phyloP scores from a whole-genome alignment of 768 basidiomycete genomes.

The Pleurotus tuber-regium region DNA sequence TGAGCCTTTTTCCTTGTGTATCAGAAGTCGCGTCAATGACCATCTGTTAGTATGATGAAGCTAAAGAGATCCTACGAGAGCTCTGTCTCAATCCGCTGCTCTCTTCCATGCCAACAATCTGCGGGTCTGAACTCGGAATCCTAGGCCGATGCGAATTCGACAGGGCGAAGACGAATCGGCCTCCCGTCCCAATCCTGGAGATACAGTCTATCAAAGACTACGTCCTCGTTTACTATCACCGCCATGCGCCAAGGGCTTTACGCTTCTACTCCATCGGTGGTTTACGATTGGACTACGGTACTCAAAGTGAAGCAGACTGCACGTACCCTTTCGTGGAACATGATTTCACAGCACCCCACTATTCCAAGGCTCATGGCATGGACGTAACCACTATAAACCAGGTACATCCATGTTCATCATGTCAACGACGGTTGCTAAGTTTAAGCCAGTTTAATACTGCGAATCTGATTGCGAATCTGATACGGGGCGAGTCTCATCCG shows the following conservation, averaged over 20 bases:
- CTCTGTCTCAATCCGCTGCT: constrained; percentile 24
- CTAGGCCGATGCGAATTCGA: constrained; percentile 31
- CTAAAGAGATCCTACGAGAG: constrained; percentile 14
- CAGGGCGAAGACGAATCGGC: background rate
- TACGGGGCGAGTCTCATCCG: background rate
- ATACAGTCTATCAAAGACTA: constrained; percentile 16
- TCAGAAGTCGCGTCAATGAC: no score
- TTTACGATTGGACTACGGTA: constrained; percentile 24
- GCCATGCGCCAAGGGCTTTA: constrained; percentile 51
- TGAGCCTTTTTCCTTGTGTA: no score
- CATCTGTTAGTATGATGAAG: constrained; percentile 21
- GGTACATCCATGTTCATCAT: constrained; percentile 20
- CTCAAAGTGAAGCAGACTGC: constrained; percentile 6
- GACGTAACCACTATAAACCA: constrained; percentile 39
- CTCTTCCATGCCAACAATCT: constrained; percentile 21
- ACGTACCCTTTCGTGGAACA: constrained; percentile 25
- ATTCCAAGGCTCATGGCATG: constrained; percentile 19
- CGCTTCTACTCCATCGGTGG: constrained; percentile 62
- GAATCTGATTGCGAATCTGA: constrained; percentile 20
- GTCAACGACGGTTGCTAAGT: background rate
- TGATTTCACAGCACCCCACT: constrained; percentile 33
- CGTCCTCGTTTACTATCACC: constrained; percentile 47
- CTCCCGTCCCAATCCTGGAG: constrained; percentile 10
- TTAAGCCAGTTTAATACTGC: constrained; percentile 44
- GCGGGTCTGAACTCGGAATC: constrained; percentile 30